Percentiles rank a stretch among this genome's conserved stretches.
These are phyloP conservation scores for Camellia granthamiana DNA, from an alignment of 148 eudicot species.

Conservation along the genomic window DNA sequence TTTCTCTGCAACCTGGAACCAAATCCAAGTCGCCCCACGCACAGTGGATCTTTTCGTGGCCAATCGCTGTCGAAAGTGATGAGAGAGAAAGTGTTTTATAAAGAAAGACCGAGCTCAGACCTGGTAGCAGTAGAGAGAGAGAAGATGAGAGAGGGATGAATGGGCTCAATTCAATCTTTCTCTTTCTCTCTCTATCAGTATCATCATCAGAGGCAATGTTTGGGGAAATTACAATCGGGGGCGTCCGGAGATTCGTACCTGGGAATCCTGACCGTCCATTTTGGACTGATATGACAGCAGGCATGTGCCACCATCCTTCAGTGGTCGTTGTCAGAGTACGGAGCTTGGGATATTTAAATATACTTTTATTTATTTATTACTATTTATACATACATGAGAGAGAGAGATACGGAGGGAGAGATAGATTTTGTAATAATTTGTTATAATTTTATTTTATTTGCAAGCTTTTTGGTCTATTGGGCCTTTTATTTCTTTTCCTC, in stretches of 20 bases:
- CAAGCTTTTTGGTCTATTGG: constrained; percentile 3
- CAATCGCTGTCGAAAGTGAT: constrained; percentile 13
- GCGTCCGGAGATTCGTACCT: constrained; percentile 53
- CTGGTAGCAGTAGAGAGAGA: constrained; percentile 35
- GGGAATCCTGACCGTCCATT: constrained; percentile 54
- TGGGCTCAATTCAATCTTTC: background rate
- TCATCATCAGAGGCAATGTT: constrained; percentile 9
- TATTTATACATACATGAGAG: too few relatives aligned
- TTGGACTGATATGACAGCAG: constrained; percentile 63
- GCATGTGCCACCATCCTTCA: constrained; percentile 99
- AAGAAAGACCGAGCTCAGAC: constrained; percentile 32
- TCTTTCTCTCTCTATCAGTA: constrained; percentile 13
- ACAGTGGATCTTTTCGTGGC: constrained; percentile 18
- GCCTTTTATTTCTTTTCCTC: constrained; percentile 3
- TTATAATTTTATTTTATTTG: background rate
- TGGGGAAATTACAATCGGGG: constrained; percentile 29
- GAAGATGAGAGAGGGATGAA: background rate
- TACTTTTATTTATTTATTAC: background rate
- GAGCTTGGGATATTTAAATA: constrained; percentile 21
- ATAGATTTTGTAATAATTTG: too few relatives aligned
- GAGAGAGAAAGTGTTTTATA: constrained; percentile 22
- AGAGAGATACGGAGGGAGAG: background rate
- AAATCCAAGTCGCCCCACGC: background rate
- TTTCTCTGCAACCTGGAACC: background rate
- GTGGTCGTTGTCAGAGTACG: constrained; percentile 99